Base-by-base conservation (phyloP, 192 early-diverging fungal species). In the Coemansia erecta region DNA sequence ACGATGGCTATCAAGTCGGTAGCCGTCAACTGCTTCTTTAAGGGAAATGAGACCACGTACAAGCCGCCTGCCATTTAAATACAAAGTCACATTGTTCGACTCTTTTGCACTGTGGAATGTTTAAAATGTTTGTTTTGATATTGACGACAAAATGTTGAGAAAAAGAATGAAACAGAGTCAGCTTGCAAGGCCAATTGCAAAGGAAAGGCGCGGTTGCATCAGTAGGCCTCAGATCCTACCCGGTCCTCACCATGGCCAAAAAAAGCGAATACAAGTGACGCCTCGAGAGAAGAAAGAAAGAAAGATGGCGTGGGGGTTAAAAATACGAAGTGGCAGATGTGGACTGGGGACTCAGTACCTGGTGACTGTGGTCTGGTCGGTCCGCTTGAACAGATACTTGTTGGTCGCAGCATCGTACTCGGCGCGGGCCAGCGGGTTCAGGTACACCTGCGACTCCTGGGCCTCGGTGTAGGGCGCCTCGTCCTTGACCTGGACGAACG, bases 41-140 rank as follows among this genome's bases (percentile, higher is more conserved):
- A 82, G 46, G 68, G 80, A 11, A 84, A 86, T 60, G 75, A 82
- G n/a, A 72, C 61, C 24, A 63, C 77, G 13, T 76, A 81, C 75
- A 63, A 59, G 53, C 62, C 63, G 24, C 68, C 28, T 31, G 28
- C 28, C 28, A 31, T 31, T 31, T 21, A 44, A 14, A 44, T 44
- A 44, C 12, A 44, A 44, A 48, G 21, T 3, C n/a, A 48, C n/a
- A 17, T 31, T 31, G 28, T 31, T 31, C 7, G 28, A 31, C 28
- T 31, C n/a, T n/a, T n/a, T n/a, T n/a, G n/a, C n/a, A n/a, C n/a
- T 31, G 17, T 48, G 15, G 14, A 53, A 53, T 53, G 51, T 53
- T 28, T 26, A 17, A 53, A 31, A n/a, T n/a, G n/a, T n/a, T n/a
- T 31, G 28, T 8, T 24, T 43, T 19, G 19, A 37, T 21, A 37